A percentile compares a stretch with the other conserved stretches of the same genome.
Evolutionary conservation across 2,329 filamentous ascomycete genomes (phyloP).

Genomic region (Paecilomyces formosus): DNA sequence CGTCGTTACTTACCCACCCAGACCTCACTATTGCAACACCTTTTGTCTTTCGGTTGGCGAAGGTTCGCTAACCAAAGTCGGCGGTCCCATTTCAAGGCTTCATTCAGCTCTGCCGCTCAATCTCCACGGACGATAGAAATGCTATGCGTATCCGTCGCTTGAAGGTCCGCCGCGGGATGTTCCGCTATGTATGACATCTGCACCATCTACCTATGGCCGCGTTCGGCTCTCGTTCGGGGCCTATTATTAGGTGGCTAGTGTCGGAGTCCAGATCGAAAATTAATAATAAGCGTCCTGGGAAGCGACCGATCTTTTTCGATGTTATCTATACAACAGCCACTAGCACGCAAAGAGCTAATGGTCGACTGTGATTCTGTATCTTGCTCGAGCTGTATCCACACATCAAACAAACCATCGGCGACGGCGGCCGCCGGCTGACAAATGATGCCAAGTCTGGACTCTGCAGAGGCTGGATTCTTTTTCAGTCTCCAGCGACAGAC

Average conservation of each 20-base stretch:
- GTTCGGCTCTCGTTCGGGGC: background rate
- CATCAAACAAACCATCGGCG: background rate
- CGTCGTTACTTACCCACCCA: background rate
- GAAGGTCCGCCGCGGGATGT: background rate
- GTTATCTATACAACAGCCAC: background rate
- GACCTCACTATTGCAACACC: background rate
- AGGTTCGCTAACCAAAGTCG: background rate
- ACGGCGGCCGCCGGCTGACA: background rate
- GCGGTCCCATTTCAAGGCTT: background rate
- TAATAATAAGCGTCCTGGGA: background rate
- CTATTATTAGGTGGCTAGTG: background rate
- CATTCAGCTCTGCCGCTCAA: background rate
- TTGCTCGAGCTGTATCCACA: background rate
- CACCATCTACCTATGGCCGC: background rate
- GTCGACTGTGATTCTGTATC: background rate
- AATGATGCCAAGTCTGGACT: background rate
- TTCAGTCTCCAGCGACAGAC: too few species aligned
- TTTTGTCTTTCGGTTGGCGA: background rate
- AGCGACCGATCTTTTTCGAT: background rate
- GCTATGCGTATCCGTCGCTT: background rate
- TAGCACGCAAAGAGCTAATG: background rate
- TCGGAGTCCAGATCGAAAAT: background rate
- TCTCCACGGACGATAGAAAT: background rate
- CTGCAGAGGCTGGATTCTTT: too few species aligned
- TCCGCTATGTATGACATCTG: background rate